A percentile compares a stretch with the other conserved stretches of the same genome.
Conservation (phyloP, 2,329 filamentous ascomycete genomes). For the Metarhizium guizhouense region DNA sequence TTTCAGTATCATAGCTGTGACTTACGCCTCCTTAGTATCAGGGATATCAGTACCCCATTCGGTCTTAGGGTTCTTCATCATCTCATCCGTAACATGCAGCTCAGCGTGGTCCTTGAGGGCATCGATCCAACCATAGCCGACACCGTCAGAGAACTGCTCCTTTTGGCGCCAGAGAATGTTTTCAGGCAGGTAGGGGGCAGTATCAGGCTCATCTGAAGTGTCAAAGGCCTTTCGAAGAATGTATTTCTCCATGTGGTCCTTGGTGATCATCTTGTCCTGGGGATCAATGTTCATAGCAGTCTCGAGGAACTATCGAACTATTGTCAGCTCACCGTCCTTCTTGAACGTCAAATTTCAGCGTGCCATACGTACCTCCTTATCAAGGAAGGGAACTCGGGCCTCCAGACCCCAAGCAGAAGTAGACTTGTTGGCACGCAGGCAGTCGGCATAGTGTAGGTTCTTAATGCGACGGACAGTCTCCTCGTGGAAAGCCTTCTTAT, state of each 20-base stretch:
- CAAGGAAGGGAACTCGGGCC: constrained; percentile 93
- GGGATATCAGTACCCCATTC: constrained; percentile 93
- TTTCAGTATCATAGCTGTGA: background rate
- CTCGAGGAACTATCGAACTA: constrained; percentile 64
- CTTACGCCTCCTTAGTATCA: constrained; percentile 90
- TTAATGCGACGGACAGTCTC: constrained; percentile 92
- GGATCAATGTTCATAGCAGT: constrained; percentile 90
- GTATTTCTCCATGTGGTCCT: constrained; percentile 90
- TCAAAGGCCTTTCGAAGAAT: constrained; percentile 97
- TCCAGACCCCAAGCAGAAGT: constrained; percentile 97
- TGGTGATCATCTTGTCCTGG: constrained; percentile 88
- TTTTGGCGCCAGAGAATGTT: constrained; percentile 97
- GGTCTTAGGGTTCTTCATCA: constrained; percentile 96
- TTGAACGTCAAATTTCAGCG: too few relatives aligned
- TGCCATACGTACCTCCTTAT: constrained; percentile 59
- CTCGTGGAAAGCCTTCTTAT: constrained; percentile 87
- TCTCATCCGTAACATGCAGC: constrained; percentile 83
- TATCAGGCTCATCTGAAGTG: constrained; percentile 73
- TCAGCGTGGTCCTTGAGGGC: constrained; percentile 92
- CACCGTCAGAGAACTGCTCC: constrained; percentile 98
- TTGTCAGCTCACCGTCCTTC: constrained; percentile 3
- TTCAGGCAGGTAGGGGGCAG: constrained; percentile 83
- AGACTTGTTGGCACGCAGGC: constrained; percentile 96
- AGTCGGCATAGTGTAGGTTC: constrained; percentile 94
- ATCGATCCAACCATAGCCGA: constrained; percentile 99